These are phyloP conservation scores for Pseudonitzschia delicatissima DNA, from an alignment of 108 stramenopile genomes.

Conservation along the genomic window DNA sequence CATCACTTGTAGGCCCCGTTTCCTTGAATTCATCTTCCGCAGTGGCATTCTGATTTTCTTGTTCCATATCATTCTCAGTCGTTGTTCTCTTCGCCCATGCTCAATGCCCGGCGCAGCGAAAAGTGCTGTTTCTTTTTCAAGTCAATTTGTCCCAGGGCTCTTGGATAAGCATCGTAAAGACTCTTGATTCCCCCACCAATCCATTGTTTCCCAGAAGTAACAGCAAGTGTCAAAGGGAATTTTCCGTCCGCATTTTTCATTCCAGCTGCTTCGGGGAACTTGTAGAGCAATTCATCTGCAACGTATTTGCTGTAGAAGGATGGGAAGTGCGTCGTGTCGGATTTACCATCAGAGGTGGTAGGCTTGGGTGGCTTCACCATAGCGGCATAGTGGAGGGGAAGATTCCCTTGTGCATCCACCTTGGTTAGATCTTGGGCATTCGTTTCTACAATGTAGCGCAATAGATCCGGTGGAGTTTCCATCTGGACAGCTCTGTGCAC, in stretches of 20 bases:
- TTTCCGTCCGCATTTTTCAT: constrained; percentile 53
- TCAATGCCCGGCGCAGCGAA: constrained; percentile 46
- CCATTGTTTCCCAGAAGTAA: constrained; percentile 79
- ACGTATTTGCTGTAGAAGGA: constrained; percentile 80
- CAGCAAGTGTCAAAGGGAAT: constrained; percentile 70
- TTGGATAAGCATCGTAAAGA: constrained; percentile 75
- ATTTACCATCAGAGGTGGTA: background rate
- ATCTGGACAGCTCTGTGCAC: constrained; percentile 79
- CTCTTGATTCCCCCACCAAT: constrained; percentile 84
- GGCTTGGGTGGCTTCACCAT: constrained; percentile 36
- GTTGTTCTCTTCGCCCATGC: constrained; percentile 34
- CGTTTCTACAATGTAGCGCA: constrained; percentile 84
- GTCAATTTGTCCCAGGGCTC: constrained; percentile 59
- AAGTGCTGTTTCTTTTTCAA: constrained; percentile 50
- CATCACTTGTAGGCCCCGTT: constrained; percentile 10
- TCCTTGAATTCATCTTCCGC: constrained; percentile 39
- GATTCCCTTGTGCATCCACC: constrained; percentile 54
- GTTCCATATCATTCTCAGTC: constrained; percentile 20
- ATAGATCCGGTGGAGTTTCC: constrained; percentile 75
- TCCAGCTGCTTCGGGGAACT: constrained; percentile 76
- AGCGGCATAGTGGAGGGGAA: constrained; percentile 85
- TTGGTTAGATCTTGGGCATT: constrained; percentile 76
- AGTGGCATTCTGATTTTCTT: constrained; percentile 7
- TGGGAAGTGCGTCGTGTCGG: constrained; percentile 31
- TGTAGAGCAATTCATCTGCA: constrained; percentile 80